Conservation (phyloP, 768 basidiomycete species). For the Lanmaoa pseudosensibilis region DNA sequence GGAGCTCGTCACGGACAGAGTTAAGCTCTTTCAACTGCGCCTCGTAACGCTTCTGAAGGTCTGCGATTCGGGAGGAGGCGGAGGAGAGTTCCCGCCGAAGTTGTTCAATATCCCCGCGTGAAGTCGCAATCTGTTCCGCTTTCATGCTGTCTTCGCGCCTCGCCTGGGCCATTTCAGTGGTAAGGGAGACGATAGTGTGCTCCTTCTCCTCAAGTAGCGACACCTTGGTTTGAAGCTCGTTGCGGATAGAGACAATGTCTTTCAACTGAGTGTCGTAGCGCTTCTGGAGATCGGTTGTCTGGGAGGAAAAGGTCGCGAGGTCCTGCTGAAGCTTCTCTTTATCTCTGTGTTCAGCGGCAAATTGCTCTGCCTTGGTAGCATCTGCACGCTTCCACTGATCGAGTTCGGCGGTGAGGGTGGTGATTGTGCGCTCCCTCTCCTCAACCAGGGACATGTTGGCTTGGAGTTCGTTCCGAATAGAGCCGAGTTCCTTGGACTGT, state of each 20-base stretch:
- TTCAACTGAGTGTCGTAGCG: neutral
- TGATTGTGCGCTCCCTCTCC: neutral
- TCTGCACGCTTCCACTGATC: neutral
- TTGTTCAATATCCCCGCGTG: neutral
- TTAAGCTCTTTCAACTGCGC: slow-evolving; percentile 1
- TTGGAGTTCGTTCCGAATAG: neutral
- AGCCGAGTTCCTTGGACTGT: neutral
- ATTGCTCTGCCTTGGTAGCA: neutral
- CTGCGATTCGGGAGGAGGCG: neutral
- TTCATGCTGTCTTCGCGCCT: neutral
- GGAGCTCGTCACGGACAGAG: neutral
- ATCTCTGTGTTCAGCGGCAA: neutral
- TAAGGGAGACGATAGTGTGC: neutral
- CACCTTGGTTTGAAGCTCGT: neutral
- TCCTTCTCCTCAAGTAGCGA: slow-evolving; percentile 4
- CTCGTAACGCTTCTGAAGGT: neutral
- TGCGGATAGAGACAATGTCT: no score
- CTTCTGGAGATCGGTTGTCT: neutral
- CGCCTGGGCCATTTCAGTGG: neutral
- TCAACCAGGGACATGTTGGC: neutral
- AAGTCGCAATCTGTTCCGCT: neutral
- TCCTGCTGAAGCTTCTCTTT: neutral
- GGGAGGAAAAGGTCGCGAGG: neutral
- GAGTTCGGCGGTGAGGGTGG: no score
- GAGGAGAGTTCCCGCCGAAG: neutral